Base-by-base conservation (phyloP, 2,329 filamentous ascomycete species). In the Epichloe uncinata region DNA sequence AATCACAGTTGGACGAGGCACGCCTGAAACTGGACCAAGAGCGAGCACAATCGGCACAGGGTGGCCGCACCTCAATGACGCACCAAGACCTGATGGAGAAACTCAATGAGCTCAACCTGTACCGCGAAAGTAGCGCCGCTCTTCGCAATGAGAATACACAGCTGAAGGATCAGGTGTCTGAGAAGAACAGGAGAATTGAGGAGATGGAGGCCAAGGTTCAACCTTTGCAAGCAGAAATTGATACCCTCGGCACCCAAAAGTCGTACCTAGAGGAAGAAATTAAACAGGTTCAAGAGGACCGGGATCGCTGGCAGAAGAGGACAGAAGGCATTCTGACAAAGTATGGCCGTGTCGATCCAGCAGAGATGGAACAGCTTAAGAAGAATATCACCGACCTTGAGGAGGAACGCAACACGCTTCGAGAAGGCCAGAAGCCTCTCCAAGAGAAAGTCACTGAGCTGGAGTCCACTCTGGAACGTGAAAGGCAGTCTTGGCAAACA, bases 281-380 rank as follows among this genome's bases (percentile, higher is more conserved):
- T 61, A 87, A 86, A 60, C 78, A 96, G 55, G 75, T 97, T 9
- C 85, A 94, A 56, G 85, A 93, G 59, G 91, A 97, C 62, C 84
- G 93, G 15, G 91, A 97, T 63, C 81, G 87, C 51, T 96, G 91
- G 87, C 89, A 95, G 67, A 91, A 96, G 72, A 84, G 93, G 22
- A 94, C 89, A 1, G 89, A 97, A 63, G 87, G 94, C 58, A 96
- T 98, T 54, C 78, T 98, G 47, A 89, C 88, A 56, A 96, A 95
- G 64, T 96, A 97, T 62, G 90, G 95, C 57, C 87, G 91, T 50
- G 87, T 94, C 48, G 93, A 98, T 62, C 91, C 93, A 42, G 87
- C 87, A 3, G 91, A 97, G 61, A 78, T 96, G 63, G 91, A 97
- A 59, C 82, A 85, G 52, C 76, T 98, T 51, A 95, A 93, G 70